Evolutionary conservation across 2,329 filamentous ascomycete genomes (phyloP).

Genomic region (Pseudogymnoascus sp.): DNA sequence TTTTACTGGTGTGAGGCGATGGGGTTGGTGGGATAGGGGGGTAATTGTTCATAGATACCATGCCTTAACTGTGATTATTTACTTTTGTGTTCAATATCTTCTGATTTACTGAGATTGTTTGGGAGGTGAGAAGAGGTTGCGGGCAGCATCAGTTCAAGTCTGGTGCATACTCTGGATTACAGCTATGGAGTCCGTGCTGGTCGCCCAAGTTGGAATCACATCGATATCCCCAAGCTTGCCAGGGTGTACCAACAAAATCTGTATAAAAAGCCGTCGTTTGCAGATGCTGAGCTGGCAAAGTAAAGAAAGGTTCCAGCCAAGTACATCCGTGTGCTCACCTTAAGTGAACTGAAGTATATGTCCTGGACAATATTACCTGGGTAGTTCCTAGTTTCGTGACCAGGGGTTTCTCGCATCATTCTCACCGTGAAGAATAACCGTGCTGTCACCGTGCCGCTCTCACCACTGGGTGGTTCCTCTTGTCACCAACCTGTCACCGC

Average conservation of each 20-base stretch:
- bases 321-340: background rate
- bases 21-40: constrained; percentile 2
- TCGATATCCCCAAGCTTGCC: background rate
- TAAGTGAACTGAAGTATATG: background rate
- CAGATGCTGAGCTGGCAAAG: background rate
- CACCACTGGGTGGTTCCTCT: background rate
- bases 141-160: background rate
- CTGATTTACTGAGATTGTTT: background rate
- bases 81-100: background rate
- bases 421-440: background rate
- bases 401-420: background rate
- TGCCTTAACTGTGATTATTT: background rate
- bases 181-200: background rate
- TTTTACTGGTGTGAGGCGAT: background rate
- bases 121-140: background rate
- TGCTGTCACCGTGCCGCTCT: background rate
- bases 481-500: background rate
- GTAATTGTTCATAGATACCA: constrained; percentile 2
- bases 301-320: no score
- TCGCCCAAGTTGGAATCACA: background rate
- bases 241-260: background rate
- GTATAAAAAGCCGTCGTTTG: background rate
- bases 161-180: background rate
- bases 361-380: background rate
- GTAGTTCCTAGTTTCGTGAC: background rate